Conservation (phyloP, 169 alveolate species). For the Babesia microti region DNA sequence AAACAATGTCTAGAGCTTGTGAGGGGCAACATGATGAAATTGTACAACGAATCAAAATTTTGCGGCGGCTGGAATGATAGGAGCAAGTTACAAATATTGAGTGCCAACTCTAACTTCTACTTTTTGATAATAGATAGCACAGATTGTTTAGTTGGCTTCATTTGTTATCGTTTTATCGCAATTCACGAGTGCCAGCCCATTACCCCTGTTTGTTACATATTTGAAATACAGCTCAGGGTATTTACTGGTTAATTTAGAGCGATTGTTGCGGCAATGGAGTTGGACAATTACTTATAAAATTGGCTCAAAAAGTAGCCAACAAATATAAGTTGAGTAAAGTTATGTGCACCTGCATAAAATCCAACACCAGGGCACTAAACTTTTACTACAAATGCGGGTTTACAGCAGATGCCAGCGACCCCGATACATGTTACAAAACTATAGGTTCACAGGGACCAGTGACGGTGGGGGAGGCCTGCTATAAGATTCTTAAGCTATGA, state of each 20-base stretch:
- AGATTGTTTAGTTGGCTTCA: constrained; percentile 14
- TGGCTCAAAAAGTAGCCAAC: constrained; percentile 18
- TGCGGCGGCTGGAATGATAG: constrained; percentile 54
- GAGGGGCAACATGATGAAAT: constrained; percentile 35
- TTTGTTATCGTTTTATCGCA: constrained; percentile 33
- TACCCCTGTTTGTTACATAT: constrained; percentile 37
- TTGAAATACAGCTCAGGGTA: constrained; percentile 41
- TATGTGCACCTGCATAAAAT: constrained; percentile 54
- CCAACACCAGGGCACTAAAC: constrained; percentile 40
- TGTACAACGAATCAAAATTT: constrained; percentile 45
- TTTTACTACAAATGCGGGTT: constrained; percentile 52
- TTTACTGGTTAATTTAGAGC: constrained; percentile 7
- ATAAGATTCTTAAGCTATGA: too few species aligned
- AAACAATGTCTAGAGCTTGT: constrained; percentile 36
- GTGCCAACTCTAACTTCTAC: neutral
- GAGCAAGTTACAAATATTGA: constrained; percentile 22
- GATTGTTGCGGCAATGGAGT: constrained; percentile 23
- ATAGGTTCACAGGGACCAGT: neutral
- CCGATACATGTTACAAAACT: constrained; percentile 9
- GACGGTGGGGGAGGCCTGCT: too few species aligned
- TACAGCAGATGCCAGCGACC: constrained; percentile 52
- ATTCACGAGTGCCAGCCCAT: constrained; percentile 35
- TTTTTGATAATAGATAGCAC: constrained; percentile 5
- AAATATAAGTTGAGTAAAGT: constrained; percentile 23
- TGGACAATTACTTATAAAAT: constrained; percentile 35